phyloP scores from a whole-genome alignment of 2,329 filamentous ascomycete genomes.

The Fusarium gaditjirri region DNA sequence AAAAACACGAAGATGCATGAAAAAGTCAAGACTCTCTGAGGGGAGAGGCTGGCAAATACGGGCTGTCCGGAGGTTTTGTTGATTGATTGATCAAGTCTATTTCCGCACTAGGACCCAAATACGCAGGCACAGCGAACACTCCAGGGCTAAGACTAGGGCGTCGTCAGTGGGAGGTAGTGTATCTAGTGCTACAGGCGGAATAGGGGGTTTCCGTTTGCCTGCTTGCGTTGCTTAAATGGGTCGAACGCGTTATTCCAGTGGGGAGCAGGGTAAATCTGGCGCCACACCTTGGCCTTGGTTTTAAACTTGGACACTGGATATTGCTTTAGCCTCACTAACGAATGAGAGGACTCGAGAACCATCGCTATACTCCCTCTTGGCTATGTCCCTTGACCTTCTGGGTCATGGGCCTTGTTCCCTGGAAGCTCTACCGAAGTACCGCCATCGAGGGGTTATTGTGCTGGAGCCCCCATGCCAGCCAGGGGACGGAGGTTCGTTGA shows the following conservation, averaged over 20 bases:
- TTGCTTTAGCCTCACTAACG: not conserved
- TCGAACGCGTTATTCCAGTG: slow-evolving; percentile 12
- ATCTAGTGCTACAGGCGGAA: not conserved
- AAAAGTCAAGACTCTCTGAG: slow-evolving; percentile 24
- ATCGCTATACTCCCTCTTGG: slow-evolving; percentile 10
- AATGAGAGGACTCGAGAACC: slow-evolving; percentile 1
- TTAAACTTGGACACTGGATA: slow-evolving; percentile 2
- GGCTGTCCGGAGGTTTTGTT: slow-evolving; percentile 31
- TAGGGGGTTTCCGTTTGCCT: not conserved
- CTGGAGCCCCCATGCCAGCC: not conserved
- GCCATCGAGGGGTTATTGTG: slow-evolving; percentile 3
- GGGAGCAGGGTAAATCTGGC: slow-evolving; percentile 21
- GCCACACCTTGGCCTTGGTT: slow-evolving; percentile 21
- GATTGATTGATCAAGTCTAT: slow-evolving; percentile 25
- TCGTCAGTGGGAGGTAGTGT: slow-evolving; percentile 6
- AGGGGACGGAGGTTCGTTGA: not conserved
- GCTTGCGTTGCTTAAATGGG: slow-evolving; percentile 8
- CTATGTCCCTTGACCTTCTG: not conserved
- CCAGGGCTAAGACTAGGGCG: not conserved
- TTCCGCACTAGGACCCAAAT: slow-evolving; percentile 19
- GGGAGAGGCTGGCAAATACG: slow-evolving; percentile 25
- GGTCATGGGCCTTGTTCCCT: not conserved
- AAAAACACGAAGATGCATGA: slow-evolving; percentile 17
- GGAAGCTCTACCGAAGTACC: slow-evolving; percentile 30
- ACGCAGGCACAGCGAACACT: slow-evolving; percentile 8